phyloP scores from a whole-genome alignment of 768 basidiomycete genomes.

The Podaxis carcinomalis region DNA sequence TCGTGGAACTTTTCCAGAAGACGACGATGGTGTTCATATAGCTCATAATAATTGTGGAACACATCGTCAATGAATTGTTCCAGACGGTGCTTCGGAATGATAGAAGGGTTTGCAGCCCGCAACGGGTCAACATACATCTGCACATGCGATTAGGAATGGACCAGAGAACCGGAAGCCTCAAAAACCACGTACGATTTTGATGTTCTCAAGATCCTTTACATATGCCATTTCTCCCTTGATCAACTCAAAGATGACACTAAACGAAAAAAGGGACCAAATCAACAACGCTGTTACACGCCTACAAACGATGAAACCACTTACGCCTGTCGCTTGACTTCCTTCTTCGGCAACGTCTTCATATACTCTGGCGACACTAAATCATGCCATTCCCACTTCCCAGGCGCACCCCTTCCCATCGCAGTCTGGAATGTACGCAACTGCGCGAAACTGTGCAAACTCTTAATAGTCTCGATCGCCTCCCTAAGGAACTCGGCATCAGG shows the following conservation, averaged over 20 bases:
- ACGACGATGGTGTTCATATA: conserved; percentile 69
- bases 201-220: conserved; percentile 86
- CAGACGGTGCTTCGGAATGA: conserved; percentile 67
- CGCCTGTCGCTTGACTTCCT: conserved; percentile 54
- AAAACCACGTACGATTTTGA: conserved; percentile 56
- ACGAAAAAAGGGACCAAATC: background rate
- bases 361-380: conserved; percentile 71
- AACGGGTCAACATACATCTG: conserved; percentile 40
- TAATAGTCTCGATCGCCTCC: conserved; percentile 80
- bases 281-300: background rate
- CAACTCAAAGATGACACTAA: conserved; percentile 86
- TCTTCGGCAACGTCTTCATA: conserved; percentile 54
- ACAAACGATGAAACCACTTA: background rate
- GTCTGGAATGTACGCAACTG: conserved; percentile 88
- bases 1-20: conserved; percentile 80
- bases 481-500: conserved; percentile 79
- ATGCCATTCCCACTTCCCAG: conserved; percentile 86
- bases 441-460: conserved; percentile 73
- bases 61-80: conserved; percentile 80
- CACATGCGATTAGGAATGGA: conserved; percentile 5
- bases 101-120: conserved; percentile 66
- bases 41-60: conserved; percentile 81
- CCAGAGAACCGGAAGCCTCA: background rate
- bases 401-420: conserved; percentile 78
- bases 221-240: conserved; percentile 97